Evolutionary conservation across 129 eudicot species (phyloP), one percentile per base, ranked within the genome.

Genomic region (Glebionis coronaria): DNA sequence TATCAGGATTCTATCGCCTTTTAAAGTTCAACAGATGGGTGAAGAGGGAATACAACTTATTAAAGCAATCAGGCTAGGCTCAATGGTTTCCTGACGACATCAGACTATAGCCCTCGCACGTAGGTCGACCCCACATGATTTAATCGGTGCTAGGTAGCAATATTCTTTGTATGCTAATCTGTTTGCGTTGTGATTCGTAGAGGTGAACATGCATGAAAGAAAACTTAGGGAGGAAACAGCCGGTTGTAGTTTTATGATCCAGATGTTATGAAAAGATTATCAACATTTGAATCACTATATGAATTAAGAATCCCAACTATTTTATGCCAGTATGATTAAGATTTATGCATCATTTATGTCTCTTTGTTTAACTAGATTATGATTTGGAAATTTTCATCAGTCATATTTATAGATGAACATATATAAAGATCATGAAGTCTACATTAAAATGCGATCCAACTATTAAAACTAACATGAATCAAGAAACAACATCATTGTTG

Each of bases 21-120:
- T 86, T 3, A 96, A 92, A 79, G 98, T 92, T 71, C 85, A 92
- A 83, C 90, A 88, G n/a, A n/a, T n/a, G n/a, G n/a, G n/a, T n/a
- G n/a, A n/a, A n/a, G n/a, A n/a, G n/a, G n/a, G n/a, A n/a, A 88
- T 86, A 95, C 91, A 88, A 83, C 91, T 88, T 69, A 86, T 92
- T 44, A 88, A 92, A 82, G 81, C 73, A 84, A 79, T 44, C 85
- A 81, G 71, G 90, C 62, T 0, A 79, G 69, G 20, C 61, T 82
- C 12, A 71, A 57, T 15, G 63, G 65, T 38, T 73, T 59, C 46
- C 53, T 72, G 44, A n/a, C n/a, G n/a, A 46, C 57, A 4, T 49
- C 65, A 9, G 80, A 71, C 72, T 67, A 60, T 1, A 74, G 79
- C 29, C 78, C 47, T 20, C 73, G 49, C 67, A 61, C 73, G 63